Evolutionary conservation across 306 rosid species (phyloP).

Genomic region (Hippophae tibetana): DNA sequence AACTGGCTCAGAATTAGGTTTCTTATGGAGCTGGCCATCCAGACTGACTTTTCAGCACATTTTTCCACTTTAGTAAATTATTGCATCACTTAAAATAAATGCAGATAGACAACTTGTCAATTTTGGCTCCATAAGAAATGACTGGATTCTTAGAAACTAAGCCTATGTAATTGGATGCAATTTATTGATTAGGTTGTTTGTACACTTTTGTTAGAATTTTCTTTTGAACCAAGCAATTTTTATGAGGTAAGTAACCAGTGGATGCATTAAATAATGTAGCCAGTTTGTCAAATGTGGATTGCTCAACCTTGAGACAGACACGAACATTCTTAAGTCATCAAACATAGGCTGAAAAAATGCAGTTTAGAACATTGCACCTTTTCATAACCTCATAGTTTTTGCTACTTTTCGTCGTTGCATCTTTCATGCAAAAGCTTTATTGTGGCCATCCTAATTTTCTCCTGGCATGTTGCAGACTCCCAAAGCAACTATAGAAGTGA

Average conservation of each 20-base stretch:
- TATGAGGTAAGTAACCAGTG: too few relatives aligned
- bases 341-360: not conserved
- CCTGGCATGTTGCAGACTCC: constrained; percentile 60
- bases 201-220: not conserved
- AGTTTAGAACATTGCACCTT: not conserved
- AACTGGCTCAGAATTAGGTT: too few relatives aligned
- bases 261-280: too few relatives aligned
- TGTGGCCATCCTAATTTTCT: constrained; percentile 20
- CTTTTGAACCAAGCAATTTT: too few relatives aligned
- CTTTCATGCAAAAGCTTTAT: not conserved
- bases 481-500: constrained; percentile 66
- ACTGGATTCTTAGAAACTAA: too few relatives aligned
- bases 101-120: too few relatives aligned
- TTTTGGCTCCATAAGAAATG: too few relatives aligned
- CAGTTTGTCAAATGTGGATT: not conserved
- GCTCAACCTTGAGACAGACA: not conserved
- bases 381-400: not conserved
- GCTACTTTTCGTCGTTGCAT: constrained; percentile 1
- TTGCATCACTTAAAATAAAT: too few relatives aligned
- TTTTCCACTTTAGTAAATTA: too few relatives aligned
- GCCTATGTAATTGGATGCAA: not conserved
- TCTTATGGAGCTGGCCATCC: too few relatives aligned
- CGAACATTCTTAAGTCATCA: not conserved
- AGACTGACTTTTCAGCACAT: too few relatives aligned
- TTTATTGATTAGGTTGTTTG: not conserved